Base-by-base conservation (phyloP, 1,284 basidiomycete species). In the Sanguinoderma infundibulare region DNA sequence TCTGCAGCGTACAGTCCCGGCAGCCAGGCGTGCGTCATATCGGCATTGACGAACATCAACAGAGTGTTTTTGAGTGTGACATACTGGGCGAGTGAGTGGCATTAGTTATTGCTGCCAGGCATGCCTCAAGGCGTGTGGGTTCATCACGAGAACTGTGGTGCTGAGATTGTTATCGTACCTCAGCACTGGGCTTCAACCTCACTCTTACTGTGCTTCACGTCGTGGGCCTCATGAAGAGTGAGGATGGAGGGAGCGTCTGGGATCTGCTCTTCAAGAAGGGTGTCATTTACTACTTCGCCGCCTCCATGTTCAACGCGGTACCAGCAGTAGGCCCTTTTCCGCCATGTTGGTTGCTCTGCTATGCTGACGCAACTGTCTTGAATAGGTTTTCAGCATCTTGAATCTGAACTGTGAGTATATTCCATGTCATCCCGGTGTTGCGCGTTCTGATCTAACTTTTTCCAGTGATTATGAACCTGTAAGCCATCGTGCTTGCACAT, bases 141-240 rank as follows among this genome's bases (percentile, higher is more conserved):
- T n/a, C n/a, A n/a, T n/a, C n/a, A n/a, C n/a, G n/a, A n/a, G n/a
- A n/a, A 32, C 9, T n/a, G 20, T 44, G 26, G 20, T 60, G 52
- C 58, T 65, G 57, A 65, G n/a, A 30, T 51, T 2, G 36, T 30
- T 7, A n/a, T 50, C 14, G 34, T 9, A 26, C 56, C 57, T 24
- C 53, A 90, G 88, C 88, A 2, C 88, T 89, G 86, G 83, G 74
- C 17, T 90, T 89, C 67, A 87, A 90, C 68, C 79, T 88, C 24
- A 74, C 83, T 52, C 85, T 90, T 58, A 75, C 89, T 5, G 66
- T 79, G 22, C 81, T 85, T 62, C 88, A 87, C 1, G 76, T 82
- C 9, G 67, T 82, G 17, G 80, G 84, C 12, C 77, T 83, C 36
- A 77, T 76, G 59, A 81, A 77, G 58, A 81, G 85, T 67, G 81